phyloP scores from a whole-genome alignment of 2,329 filamentous ascomycete species.

The Pyrenophora graminea region DNA sequence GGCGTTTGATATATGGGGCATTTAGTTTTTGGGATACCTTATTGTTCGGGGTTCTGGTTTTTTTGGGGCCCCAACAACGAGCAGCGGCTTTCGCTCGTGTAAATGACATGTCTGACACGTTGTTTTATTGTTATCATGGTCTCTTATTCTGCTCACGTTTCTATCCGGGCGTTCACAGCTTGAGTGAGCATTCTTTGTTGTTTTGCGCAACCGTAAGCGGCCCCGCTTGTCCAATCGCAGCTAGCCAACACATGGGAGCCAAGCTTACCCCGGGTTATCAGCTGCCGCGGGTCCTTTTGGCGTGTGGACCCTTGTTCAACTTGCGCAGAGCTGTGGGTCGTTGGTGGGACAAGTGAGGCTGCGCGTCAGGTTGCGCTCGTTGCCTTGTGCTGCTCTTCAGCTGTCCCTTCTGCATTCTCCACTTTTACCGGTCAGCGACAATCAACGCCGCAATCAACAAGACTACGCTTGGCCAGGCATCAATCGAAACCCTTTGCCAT shows the following conservation, averaged over 20 bases:
- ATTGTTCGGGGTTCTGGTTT: not conserved
- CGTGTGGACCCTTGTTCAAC: constrained; percentile 10
- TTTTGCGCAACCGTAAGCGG: no score
- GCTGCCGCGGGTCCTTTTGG: constrained; percentile 5
- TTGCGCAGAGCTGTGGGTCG: constrained; percentile 6
- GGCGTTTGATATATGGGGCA: constrained; percentile 22
- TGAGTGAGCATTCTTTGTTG: no score
- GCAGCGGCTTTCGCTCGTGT: not conserved
- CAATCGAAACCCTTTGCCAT: not conserved
- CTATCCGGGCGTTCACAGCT: no score
- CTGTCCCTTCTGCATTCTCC: constrained; percentile 1
- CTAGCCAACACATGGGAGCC: constrained; percentile 4
- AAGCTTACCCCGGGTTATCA: constrained; percentile 15
- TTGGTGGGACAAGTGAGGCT: constrained; percentile 21
- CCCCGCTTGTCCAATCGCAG: constrained; percentile 8
- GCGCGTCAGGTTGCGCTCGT: constrained; percentile 10
- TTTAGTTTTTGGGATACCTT: constrained; percentile 12
- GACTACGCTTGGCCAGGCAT: no score
- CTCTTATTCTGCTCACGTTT: no score
- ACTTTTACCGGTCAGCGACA: constrained; percentile 15
- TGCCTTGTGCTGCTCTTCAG: constrained; percentile 11
- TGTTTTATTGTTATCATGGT: no score
- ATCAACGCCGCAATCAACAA: not conserved
- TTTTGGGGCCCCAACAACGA: not conserved
- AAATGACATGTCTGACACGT: not conserved